phyloP scores from a whole-genome alignment of 2,329 filamentous ascomycete genomes.

The Achaetomium macrosporum region DNA sequence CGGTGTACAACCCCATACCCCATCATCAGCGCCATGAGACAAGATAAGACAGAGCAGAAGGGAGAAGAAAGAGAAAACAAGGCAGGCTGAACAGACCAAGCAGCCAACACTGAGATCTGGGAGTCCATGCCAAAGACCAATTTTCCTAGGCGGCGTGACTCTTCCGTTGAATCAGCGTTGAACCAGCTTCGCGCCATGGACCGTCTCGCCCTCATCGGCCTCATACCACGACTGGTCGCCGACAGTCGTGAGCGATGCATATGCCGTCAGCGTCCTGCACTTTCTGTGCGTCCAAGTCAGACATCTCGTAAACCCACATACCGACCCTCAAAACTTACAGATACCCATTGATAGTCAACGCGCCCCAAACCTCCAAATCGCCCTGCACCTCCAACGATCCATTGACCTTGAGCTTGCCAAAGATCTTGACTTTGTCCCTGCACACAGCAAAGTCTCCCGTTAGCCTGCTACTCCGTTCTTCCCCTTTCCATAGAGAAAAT shows the following conservation, averaged over 20 bases:
- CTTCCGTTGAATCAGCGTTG: constrained; percentile 34
- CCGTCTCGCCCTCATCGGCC: constrained; percentile 37
- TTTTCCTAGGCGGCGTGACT: background rate
- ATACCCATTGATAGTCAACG: constrained; percentile 40
- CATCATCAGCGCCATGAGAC: background rate
- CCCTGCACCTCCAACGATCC: constrained; percentile 39
- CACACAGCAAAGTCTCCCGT: background rate
- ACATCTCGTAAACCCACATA: constrained; percentile 31
- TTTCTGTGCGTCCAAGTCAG: constrained; percentile 28
- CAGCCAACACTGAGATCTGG: no score
- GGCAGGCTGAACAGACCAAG: no score
- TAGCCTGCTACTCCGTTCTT: background rate
- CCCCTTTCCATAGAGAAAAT: background rate
- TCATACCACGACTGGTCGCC: constrained; percentile 40
- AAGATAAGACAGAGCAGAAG: background rate
- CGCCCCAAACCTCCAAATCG: constrained; percentile 42
- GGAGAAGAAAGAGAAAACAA: no score
- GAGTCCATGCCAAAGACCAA: no score
- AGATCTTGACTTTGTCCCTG: constrained; percentile 42
- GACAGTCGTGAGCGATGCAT: constrained; percentile 42
- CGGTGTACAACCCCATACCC: no score
- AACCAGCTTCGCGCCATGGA: constrained; percentile 39
- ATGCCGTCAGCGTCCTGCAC: constrained; percentile 40
- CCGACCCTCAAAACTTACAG: constrained; percentile 30
- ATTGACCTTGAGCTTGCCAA: constrained; percentile 40